A percentile compares a stretch with the other conserved stretches of the same genome.
phyloP scores from a whole-genome alignment of 768 basidiomycete genomes.

The Macrolepiota fuliginosa region DNA sequence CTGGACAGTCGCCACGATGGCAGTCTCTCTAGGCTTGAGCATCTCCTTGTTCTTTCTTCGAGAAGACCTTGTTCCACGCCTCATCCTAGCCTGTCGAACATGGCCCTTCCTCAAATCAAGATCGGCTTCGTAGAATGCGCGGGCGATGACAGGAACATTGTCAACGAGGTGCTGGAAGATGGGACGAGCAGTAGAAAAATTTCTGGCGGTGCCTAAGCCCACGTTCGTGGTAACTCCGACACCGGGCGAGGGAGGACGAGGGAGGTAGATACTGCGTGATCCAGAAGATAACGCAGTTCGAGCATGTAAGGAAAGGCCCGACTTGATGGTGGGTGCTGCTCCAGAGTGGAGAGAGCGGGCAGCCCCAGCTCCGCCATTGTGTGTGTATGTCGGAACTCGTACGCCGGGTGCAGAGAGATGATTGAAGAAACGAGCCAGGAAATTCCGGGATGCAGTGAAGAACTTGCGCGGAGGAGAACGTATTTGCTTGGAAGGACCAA shows the following conservation, averaged over 20 bases:
- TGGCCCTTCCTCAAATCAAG: conserved; percentile 48
- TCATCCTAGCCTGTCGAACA: conserved; percentile 1
- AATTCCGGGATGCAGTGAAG: conserved; percentile 49
- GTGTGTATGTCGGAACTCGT: conserved; percentile 27
- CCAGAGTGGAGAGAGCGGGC: conserved; percentile 29
- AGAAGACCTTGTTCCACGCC: conserved; percentile 8
- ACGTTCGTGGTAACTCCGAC: conserved; percentile 58
- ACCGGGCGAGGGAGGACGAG: conserved; percentile 44
- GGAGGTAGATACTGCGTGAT: conserved; percentile 44
- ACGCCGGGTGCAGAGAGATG: conserved; percentile 58
- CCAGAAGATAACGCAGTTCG: conserved; percentile 42
- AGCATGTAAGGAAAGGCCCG: conserved; percentile 54
- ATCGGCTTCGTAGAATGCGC: conserved; percentile 75
- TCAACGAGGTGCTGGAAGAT: conserved; percentile 79
- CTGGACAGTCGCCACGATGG: conserved; percentile 15
- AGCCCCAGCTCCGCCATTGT: conserved; percentile 24
- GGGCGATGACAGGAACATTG: conserved; percentile 74
- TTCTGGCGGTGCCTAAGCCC: conserved; percentile 73
- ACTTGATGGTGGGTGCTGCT: conserved; percentile 40
- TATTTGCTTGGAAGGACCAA: conserved; percentile 11
- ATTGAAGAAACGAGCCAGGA: conserved; percentile 54
- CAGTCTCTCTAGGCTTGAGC: conserved; percentile 15
- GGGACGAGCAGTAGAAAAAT: conserved; percentile 70
- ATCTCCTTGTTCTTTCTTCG: conserved; percentile 13
- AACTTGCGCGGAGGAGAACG: conserved; percentile 40